Base-by-base conservation (phyloP, 345 rosid genomes). In the Camelina neglecta region DNA sequence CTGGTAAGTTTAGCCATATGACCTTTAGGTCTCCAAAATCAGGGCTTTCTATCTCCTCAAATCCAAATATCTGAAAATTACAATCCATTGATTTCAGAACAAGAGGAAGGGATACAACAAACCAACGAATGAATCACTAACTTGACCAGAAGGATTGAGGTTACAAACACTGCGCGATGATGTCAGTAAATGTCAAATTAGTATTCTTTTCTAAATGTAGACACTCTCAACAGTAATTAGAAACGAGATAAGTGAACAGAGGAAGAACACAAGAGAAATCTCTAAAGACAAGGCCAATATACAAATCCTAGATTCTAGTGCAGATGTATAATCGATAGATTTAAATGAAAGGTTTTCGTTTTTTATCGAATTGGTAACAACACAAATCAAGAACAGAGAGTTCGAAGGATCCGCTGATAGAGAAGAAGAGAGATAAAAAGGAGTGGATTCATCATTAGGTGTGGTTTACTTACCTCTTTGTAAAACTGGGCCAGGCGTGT, bases 1-100 rank as follows among this genome's bases (percentile, higher is more conserved):
- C 85, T 10, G 87, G 83, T 58, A 94, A 76, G 67, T 84, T 86
- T 81, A 92, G 82, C 98, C 98, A 94, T 74, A 89, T 86, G 47
- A 89, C 92, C 83, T 94, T 83, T 63, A 92, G 82, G 21, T 78
- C 86, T 45, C 82, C 95, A 71, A 94, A 89, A 31, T 88, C 74
- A 0, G 97, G 98, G 23, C 72, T 79, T 76, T 90, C 87, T 0
- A 89, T 84, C 84, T 89, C 91, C 83, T 86, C 93, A 55, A 94
- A 90, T 47, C 96, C 97, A 81, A 93, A 86, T 3, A 89, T 60
- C 97, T 90, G 73, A 76, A 63, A 55, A 7, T 6, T 1, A 16
- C 12, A 18, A 44, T 6, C 56, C 45, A 44, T 1, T 57, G 29
- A 41, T 69, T 56, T 4, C 63, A 55, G 26, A 60, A 58, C 13